Percentiles rank a stretch among this genome's conserved stretches.
These are phyloP conservation scores for Potentilla sterilis DNA, from an alignment of 306 rosid genomes.

Conservation along the genomic window DNA sequence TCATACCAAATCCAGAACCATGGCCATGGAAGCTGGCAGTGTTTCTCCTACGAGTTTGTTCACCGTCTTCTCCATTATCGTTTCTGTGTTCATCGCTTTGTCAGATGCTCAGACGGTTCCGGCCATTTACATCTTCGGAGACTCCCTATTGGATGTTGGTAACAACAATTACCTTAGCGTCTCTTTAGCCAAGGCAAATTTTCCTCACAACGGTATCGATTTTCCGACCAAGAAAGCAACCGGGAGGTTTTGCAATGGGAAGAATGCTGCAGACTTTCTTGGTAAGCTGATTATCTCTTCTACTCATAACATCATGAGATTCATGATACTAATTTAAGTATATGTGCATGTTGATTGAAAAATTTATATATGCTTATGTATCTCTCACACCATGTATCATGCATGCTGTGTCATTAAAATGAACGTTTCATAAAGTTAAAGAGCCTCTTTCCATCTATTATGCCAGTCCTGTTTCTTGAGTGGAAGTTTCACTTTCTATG, in stretches of 20 bases:
- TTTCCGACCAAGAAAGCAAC: slow-evolving; percentile 35
- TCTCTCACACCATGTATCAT: neutral
- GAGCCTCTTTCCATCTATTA: neutral
- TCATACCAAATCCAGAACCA: neutral
- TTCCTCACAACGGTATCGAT: slow-evolving; percentile 43
- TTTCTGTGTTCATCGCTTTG: slow-evolving; percentile 11
- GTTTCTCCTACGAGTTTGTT: slow-evolving; percentile 4
- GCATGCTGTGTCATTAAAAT: neutral
- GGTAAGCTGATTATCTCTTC: slow-evolving; percentile 23
- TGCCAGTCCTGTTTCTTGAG: neutral
- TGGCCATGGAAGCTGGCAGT: slow-evolving; percentile 7
- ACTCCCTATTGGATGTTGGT: slow-evolving; percentile 77
- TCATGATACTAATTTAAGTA: neutral
- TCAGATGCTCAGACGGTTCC: slow-evolving; percentile 50
- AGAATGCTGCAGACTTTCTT: slow-evolving; percentile 46
- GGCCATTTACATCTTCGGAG: slow-evolving; percentile 72
- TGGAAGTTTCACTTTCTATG: neutral
- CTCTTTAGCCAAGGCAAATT: slow-evolving; percentile 48
- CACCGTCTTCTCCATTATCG: slow-evolving; percentile 1
- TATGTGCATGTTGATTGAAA: neutral
- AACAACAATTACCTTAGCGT: slow-evolving; percentile 61
- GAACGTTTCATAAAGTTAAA: neutral
- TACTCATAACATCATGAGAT: no score
- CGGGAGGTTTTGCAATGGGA: slow-evolving; percentile 49
- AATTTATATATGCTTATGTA: no score